A percentile compares a stretch with the other conserved stretches of the same genome.
These are phyloP conservation scores for Xylaria scruposa DNA, from an alignment of 495 filamentous ascomycete species.

Conservation along the genomic window DNA sequence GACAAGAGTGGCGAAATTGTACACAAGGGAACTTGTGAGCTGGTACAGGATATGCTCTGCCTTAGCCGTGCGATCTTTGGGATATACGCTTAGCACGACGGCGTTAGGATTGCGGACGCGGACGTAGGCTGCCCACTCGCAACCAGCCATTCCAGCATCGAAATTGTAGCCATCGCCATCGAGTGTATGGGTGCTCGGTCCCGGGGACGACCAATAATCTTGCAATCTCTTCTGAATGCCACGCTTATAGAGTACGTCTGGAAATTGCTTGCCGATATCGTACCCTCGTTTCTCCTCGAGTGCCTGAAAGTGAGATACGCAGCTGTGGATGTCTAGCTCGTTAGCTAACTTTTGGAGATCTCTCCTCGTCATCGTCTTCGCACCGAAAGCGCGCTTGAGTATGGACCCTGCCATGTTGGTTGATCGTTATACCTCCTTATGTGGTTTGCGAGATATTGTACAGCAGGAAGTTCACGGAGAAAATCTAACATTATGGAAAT, in stretches of 20 bases:
- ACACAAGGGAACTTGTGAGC: constrained; percentile 33
- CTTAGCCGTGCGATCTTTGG: constrained; percentile 20
- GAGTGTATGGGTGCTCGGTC: constrained; percentile 24
- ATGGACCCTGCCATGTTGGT: not conserved
- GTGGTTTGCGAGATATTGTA: not conserved
- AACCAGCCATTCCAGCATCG: constrained; percentile 17
- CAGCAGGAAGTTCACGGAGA: not conserved
- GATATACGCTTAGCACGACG: constrained; percentile 28
- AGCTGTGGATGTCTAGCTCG: constrained; percentile 10
- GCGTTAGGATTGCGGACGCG: constrained; percentile 21
- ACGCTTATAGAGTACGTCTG: constrained; percentile 23
- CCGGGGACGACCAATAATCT: constrained; percentile 8
- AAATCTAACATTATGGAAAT: not conserved
- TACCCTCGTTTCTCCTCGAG: constrained; percentile 27
- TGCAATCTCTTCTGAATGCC: constrained; percentile 14
- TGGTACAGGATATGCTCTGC: constrained; percentile 24
- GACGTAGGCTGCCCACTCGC: constrained; percentile 31
- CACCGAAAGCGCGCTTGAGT: not conserved
- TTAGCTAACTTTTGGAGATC: constrained; percentile 18
- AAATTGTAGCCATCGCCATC: constrained; percentile 6
- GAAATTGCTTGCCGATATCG: constrained; percentile 21
- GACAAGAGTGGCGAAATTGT: constrained; percentile 23
- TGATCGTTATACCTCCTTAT: no score
- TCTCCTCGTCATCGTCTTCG: constrained; percentile 18
- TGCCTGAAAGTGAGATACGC: constrained; percentile 24